These are phyloP conservation scores for Seminavis robusta DNA, from an alignment of 108 stramenopile species.

Conservation along the genomic window DNA sequence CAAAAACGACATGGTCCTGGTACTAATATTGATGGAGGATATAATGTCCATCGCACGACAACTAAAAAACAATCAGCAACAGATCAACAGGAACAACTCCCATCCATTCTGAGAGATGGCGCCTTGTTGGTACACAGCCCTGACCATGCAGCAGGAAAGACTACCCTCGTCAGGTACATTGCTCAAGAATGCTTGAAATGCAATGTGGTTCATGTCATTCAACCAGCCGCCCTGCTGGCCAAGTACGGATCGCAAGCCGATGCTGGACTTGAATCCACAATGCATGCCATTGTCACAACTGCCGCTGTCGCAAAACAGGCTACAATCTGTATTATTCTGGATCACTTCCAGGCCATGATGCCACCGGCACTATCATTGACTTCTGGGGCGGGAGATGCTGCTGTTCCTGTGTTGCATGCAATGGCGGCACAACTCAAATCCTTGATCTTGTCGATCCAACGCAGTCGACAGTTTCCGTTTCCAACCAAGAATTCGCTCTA, in stretches of 20 bases:
- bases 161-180: conserved; percentile 52
- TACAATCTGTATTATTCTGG: conserved; percentile 64
- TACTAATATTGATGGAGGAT: not conserved
- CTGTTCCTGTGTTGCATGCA: conserved; percentile 59
- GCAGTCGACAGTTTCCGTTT: conserved; percentile 54
- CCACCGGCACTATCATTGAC: conserved; percentile 26
- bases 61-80: not conserved
- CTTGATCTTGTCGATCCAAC: conserved; percentile 38
- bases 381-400: conserved; percentile 45
- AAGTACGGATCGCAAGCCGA: conserved; percentile 75
- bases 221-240: conserved; percentile 53
- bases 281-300: conserved; percentile 52
- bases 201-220: conserved; percentile 52
- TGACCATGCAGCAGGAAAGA: conserved; percentile 58
- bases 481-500: conserved; percentile 65
- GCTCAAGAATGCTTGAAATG: conserved; percentile 49
- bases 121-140: conserved; percentile 47
- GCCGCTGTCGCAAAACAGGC: conserved; percentile 35
- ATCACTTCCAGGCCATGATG: conserved; percentile 66
- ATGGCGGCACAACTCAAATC: conserved; percentile 60
- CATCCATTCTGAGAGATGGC: conserved; percentile 10
- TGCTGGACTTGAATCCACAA: conserved; percentile 63
- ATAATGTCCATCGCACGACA: not conserved
- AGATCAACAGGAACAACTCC: not conserved
- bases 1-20: not conserved